A percentile compares a stretch with the other conserved stretches of the same genome.
phyloP scores from a whole-genome alignment of 495 filamentous ascomycete species.

The Glarea lozoyensis region DNA sequence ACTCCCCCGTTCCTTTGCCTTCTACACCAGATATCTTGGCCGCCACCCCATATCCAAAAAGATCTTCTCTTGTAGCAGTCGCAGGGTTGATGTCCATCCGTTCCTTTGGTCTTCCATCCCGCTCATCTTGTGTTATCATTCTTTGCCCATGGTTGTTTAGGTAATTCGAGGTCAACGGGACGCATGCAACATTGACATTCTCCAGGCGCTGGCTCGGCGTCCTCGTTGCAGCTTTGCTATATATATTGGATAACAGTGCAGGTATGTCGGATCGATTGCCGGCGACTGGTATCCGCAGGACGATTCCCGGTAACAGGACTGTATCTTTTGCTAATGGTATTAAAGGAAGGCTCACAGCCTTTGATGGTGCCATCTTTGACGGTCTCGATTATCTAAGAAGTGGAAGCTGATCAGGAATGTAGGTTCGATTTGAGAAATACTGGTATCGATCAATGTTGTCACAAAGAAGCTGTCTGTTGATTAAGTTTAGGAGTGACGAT shows the following conservation, averaged over 20 bases:
- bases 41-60: conserved; percentile 68
- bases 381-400: no score
- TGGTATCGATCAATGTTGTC: no score
- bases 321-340: conserved; percentile 65
- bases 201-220: conserved; percentile 53
- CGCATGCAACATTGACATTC: conserved; percentile 66
- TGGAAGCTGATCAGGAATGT: no score
- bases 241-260: conserved; percentile 68
- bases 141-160: conserved; percentile 61
- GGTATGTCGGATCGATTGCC: conserved; percentile 73
- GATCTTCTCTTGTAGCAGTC: conserved; percentile 55
- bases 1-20: conserved; percentile 66
- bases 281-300: conserved; percentile 63
- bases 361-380: conserved; percentile 12
- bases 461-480: no score
- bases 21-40: conserved; percentile 81
- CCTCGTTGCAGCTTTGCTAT: conserved; percentile 54
- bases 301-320: conserved; percentile 74
- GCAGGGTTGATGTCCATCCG: conserved; percentile 29
- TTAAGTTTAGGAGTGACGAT: no score
- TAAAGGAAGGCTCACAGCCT: conserved; percentile 43
- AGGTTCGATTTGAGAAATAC: no score
- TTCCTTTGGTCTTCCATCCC: conserved; percentile 36
- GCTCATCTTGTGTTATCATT: conserved; percentile 35
- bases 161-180: conserved; percentile 65